Evolutionary conservation across 768 basidiomycete species (phyloP).

Genomic region (Pleurotus sapidus): DNA sequence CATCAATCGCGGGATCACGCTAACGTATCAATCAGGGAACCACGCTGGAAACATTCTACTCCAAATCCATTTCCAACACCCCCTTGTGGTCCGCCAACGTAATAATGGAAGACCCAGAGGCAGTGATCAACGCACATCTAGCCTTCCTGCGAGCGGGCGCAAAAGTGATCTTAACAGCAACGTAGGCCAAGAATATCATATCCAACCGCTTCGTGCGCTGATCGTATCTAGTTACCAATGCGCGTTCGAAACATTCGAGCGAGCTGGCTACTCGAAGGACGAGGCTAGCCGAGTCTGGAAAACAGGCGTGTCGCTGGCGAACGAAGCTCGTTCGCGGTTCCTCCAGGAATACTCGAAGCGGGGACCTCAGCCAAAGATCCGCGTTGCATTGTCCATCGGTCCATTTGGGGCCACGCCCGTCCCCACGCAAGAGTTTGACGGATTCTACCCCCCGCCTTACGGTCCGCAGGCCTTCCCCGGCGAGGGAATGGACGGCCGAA

Average conservation of each 20-base stretch:
- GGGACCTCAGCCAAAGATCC: constrained; percentile 22
- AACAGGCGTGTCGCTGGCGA: constrained; percentile 50
- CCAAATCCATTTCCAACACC: constrained; percentile 44
- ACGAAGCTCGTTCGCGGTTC: constrained; percentile 39
- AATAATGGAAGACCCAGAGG: constrained; percentile 47
- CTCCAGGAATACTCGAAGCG: constrained; percentile 16
- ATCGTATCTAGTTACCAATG: constrained; percentile 58
- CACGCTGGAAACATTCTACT: constrained; percentile 51
- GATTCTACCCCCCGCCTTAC: constrained; percentile 73
- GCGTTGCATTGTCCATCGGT: constrained; percentile 69
- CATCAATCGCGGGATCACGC: not conserved
- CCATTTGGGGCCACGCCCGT: constrained; percentile 67
- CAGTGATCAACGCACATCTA: constrained; percentile 56
- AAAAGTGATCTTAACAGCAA: constrained; percentile 62
- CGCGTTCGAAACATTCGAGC: constrained; percentile 49
- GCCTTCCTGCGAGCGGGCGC: constrained; percentile 66
- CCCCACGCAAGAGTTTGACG: constrained; percentile 72
- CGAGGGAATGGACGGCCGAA: constrained; percentile 30
- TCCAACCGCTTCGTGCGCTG: not conserved
- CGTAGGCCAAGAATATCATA: constrained; percentile 37
- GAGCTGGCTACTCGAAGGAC: constrained; percentile 42
- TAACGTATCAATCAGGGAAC: constrained; percentile 47
- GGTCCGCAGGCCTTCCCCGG: constrained; percentile 43
- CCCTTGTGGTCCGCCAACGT: constrained; percentile 75
- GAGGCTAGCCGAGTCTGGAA: constrained; percentile 49